Conservation (phyloP, 1,284 basidiomycete genomes). For the Crepidotus sp. region DNA sequence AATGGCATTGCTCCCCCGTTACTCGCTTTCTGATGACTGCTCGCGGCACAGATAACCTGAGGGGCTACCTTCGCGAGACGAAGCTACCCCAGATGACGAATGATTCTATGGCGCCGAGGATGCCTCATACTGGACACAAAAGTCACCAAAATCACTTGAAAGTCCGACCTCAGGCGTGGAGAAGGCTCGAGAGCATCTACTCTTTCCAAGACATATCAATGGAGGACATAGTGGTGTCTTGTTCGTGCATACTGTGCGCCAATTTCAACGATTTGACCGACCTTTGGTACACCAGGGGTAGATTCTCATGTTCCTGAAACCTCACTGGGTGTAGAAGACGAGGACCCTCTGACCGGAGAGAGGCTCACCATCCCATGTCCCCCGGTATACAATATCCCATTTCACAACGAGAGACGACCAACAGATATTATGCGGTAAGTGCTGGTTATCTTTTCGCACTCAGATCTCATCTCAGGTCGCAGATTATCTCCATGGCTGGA, state of each 20-base stretch:
- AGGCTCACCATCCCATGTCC: constrained; percentile 37
- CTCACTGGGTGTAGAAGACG: constrained; percentile 29
- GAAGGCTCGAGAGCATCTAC: constrained; percentile 40
- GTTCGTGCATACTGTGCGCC: constrained; percentile 23
- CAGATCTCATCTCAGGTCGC: neutral
- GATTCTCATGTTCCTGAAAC: constrained; percentile 29
- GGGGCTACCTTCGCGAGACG: constrained; percentile 37
- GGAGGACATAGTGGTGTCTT: constrained; percentile 27
- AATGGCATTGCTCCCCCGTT: neutral
- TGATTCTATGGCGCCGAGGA: constrained; percentile 25
- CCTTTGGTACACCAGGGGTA: constrained; percentile 26
- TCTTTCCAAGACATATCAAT: constrained; percentile 26
- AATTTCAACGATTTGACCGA: neutral
- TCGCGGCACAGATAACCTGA: constrained; percentile 37
- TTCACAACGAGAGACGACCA: constrained; percentile 22
- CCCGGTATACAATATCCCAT: constrained; percentile 29
- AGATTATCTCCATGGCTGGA: constrained; percentile 35
- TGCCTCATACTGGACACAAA: constrained; percentile 36
- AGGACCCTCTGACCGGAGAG: constrained; percentile 33
- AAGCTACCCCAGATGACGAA: constrained; percentile 40
- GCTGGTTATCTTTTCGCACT: constrained; percentile 1
- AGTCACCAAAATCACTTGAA: constrained; percentile 36
- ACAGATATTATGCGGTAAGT: constrained; percentile 35
- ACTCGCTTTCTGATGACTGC: constrained; percentile 6
- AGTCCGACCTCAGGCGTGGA: constrained; percentile 37